Evolutionary conservation across 768 basidiomycete genomes (phyloP), one percentile per base, ranked within the genome.

Genomic region (Melanogaster broomeanus): DNA sequence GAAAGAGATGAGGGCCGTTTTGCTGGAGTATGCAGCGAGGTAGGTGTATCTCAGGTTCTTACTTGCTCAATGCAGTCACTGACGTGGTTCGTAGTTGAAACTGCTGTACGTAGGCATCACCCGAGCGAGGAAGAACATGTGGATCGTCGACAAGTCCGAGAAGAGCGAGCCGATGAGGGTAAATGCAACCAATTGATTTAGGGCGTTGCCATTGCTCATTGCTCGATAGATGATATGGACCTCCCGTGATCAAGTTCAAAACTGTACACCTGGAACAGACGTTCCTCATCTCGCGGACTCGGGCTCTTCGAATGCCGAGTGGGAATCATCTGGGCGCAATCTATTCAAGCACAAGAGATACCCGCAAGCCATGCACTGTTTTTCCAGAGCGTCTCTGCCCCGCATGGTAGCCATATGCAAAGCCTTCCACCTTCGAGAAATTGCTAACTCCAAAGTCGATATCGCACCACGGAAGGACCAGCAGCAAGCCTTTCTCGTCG

Each of bases 21-120:
- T 54, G 77, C 77, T 16, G 76, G 75, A 4, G 65, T 88, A 3
- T 87, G 84, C 58, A 72, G 71, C 2, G 86, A 88, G 68, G 84
- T 84, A 57, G 7, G 68, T 49, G 9, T 42, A 38, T 13, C n/a
- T 22, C 15, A 6, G 6, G 15, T 38, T 15, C 12, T 34, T 5
- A 11, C 58, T 16, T 27, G 25, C 16, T 19, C 33, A 3, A n/a
- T 6, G 38, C 44, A 40, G 11, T 42, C 13, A 27, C 25, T 51
- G 31, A 66, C 18, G 3, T 21, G 10, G 6, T 16, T 39, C 1
- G 24, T 24, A 87, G 85, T 70, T 89, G 19, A 88, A 89, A 58
- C 77, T 73, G 39, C 66, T 89, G 0, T 89, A 89, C 49, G 87
- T 89, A 3, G 87, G 85, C 0, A 77, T 87, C 15, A 89, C 88